Conservation (phyloP, 331 rosid species). For the Malus hybrid region DNA sequence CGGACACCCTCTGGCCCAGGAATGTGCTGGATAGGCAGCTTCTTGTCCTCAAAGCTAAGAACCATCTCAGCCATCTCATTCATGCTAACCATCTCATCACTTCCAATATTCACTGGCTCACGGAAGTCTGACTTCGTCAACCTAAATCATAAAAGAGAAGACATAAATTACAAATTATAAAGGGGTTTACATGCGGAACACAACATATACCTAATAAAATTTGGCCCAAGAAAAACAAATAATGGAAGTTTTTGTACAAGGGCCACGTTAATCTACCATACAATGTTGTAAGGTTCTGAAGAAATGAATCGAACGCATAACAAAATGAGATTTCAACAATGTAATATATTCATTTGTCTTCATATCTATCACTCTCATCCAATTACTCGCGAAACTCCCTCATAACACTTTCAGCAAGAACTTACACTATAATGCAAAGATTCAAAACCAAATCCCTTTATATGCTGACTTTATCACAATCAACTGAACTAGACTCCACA, state of each 20-base stretch:
- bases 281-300: too few species aligned
- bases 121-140: conserved; percentile 95
- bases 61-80: conserved; percentile 98
- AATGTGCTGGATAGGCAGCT: conserved; percentile 77
- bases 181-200: too few species aligned
- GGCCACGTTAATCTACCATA: too few species aligned
- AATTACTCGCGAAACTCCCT: too few species aligned
- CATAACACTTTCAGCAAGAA: not conserved
- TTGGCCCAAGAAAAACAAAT: too few species aligned
- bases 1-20: conserved; percentile 99
- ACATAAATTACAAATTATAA: too few species aligned
- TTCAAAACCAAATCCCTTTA: not conserved
- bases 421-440: not conserved
- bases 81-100: conserved; percentile 99
- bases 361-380: too few species aligned
- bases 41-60: conserved; percentile 81
- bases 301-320: too few species aligned
- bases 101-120: conserved; percentile 96
- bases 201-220: too few species aligned
- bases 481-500: not conserved
- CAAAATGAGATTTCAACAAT: too few species aligned
- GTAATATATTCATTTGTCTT: too few species aligned
- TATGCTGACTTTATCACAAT: not conserved
- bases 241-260: too few species aligned
- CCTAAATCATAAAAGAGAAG: conserved; percentile 16